Evolutionary conservation across 305 asterid genomes (phyloP).

Genomic region (Plantago lanceolata): DNA sequence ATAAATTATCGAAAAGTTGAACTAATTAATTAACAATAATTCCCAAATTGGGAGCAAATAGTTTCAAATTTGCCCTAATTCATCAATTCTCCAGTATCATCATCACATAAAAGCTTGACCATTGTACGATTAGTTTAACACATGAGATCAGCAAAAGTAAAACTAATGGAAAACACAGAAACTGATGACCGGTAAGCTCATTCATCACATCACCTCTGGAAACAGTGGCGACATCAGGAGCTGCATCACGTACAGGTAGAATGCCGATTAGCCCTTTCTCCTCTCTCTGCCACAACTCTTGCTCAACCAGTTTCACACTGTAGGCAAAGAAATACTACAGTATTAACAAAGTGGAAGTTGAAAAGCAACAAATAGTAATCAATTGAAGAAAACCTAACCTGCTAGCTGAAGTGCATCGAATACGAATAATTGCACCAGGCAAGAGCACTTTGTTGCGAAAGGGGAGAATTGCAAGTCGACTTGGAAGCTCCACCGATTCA

Average conservation of each 20-base stretch:
- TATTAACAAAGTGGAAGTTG: no score
- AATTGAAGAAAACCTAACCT: constrained; percentile 37
- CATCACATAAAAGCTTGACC: no score
- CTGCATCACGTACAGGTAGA: constrained; percentile 87
- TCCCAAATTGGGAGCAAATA: no score
- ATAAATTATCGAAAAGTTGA: no score
- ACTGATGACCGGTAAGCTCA: neutral
- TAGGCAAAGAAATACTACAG: neutral
- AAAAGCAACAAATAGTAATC: no score
- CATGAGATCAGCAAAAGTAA: no score
- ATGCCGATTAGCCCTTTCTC: constrained; percentile 94
- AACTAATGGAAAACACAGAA: no score
- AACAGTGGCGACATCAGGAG: constrained; percentile 49
- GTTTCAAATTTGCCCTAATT: no score
- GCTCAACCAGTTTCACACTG: constrained; percentile 96
- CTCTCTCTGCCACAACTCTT: constrained; percentile 98
- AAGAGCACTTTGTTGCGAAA: constrained; percentile 88
- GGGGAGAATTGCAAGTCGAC: constrained; percentile 88
- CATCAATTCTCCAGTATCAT: no score
- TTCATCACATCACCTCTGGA: constrained; percentile 51
- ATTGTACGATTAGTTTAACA: no score
- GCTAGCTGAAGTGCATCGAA: constrained; percentile 96
- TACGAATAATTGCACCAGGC: constrained; percentile 96
- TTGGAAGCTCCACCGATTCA: constrained; percentile 88
- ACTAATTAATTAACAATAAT: no score